phyloP scores from a whole-genome alignment of 495 filamentous ascomycete genomes.

The Parathielavia hyrcaniae region DNA sequence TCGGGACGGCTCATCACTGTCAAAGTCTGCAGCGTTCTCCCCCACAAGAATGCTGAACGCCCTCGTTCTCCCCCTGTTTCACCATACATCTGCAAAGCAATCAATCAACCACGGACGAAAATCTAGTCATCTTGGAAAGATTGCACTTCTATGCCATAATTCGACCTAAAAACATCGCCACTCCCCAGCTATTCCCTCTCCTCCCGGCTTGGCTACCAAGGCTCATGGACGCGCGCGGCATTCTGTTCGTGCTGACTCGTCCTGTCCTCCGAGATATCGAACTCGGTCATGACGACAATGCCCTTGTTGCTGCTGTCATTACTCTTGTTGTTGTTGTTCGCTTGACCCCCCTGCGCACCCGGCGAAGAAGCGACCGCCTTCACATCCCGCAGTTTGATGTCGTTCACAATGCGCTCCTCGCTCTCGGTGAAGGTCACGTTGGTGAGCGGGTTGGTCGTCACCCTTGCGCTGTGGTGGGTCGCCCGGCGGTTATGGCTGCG shows the following conservation, averaged over 20 bases:
- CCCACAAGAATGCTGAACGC: too few species aligned
- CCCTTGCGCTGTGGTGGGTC: not conserved
- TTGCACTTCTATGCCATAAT: too few species aligned
- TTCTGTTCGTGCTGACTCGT: slow-evolving; percentile 7
- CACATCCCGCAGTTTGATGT: slow-evolving; percentile 12
- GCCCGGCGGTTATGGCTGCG: not conserved
- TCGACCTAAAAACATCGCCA: too few species aligned
- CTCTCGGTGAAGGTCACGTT: slow-evolving; percentile 18
- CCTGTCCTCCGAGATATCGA: slow-evolving; percentile 12
- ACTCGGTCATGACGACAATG: slow-evolving; percentile 17
- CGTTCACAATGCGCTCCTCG: slow-evolving; percentile 14
- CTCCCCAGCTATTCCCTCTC: too few species aligned
- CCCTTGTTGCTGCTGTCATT: too few species aligned
- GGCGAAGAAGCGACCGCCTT: not conserved
- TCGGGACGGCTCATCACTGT: too few species aligned
- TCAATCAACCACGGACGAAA: too few species aligned
- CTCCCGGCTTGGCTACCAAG: not conserved
- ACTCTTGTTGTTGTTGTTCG: too few species aligned
- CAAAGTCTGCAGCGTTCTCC: too few species aligned
- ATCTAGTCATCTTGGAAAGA: too few species aligned
- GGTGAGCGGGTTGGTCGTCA: slow-evolving; percentile 10
- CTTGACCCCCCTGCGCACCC: not conserved
- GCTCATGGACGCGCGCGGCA: not conserved
- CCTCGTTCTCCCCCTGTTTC: too few species aligned
- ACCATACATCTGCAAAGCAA: too few species aligned